These are phyloP conservation scores for Gossypium laxum DNA, from an alignment of 441 rosid species.

Conservation along the genomic window DNA sequence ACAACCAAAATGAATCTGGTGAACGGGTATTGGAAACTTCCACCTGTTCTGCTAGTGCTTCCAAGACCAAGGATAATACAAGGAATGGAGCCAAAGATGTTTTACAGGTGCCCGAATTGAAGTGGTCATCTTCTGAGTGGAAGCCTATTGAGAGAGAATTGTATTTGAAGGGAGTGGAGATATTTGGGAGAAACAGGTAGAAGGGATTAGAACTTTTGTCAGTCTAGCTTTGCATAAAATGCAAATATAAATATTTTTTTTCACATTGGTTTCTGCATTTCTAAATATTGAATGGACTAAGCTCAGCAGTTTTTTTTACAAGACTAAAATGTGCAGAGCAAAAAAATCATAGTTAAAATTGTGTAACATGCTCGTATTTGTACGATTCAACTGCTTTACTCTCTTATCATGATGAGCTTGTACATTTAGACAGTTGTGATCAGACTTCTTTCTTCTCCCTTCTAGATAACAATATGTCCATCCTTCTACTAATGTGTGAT, in stretches of 20 bases:
- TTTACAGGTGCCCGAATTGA: constrained; percentile 23
- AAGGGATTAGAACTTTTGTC: not conserved
- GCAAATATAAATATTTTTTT: constrained; percentile 8
- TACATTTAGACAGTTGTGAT: not conserved
- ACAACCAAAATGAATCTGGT: constrained; percentile 13
- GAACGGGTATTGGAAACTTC: constrained; percentile 13
- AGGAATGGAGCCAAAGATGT: constrained; percentile 24
- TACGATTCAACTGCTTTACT: not conserved
- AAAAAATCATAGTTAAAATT: not conserved
- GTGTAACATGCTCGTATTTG: not conserved
- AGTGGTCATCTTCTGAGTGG: constrained; percentile 45
- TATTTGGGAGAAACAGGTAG: constrained; percentile 89
- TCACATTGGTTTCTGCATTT: not conserved
- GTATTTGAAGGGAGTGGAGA: constrained; percentile 65
- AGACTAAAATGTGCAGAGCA: not conserved
- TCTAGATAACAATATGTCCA: not conserved
- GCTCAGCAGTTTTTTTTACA: not conserved
- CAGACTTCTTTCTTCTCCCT: not conserved
- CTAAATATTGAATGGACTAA: not conserved
- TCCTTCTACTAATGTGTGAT: constrained; percentile 10
- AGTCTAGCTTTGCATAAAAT: not conserved
- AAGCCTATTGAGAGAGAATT: constrained; percentile 61
- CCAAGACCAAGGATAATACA: constrained; percentile 18
- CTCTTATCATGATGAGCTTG: not conserved
- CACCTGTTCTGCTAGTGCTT: constrained; percentile 14